These are phyloP conservation scores for Tanacetum coccineum DNA, from an alignment of 129 eudicot species.

Conservation along the genomic window DNA sequence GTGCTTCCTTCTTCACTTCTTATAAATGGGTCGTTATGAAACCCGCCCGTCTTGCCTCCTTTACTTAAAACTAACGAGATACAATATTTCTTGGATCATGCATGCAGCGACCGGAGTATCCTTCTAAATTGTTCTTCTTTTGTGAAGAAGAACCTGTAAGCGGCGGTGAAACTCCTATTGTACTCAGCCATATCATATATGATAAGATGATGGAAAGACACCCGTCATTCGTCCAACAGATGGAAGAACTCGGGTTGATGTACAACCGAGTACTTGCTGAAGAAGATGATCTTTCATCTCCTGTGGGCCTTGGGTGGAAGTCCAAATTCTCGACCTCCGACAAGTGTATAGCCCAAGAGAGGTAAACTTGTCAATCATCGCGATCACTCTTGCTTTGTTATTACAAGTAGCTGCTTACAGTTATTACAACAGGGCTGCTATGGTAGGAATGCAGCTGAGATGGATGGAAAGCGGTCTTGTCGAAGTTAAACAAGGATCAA, in stretches of 20 bases:
- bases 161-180: slow-evolving; percentile 7
- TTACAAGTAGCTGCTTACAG: no score
- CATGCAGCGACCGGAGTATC: slow-evolving; percentile 1
- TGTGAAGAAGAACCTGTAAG: no score
- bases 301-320: slow-evolving; percentile 6
- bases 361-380: no score
- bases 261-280: slow-evolving; percentile 1
- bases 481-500: slow-evolving; percentile 8
- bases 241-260: slow-evolving; percentile 61
- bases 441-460: slow-evolving; percentile 8
- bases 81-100: no score
- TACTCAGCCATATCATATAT: slow-evolving; percentile 35
- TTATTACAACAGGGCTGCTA: slow-evolving; percentile 21
- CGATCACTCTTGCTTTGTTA: no score
- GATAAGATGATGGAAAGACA: slow-evolving; percentile 51
- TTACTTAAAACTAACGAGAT: no score
- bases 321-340: slow-evolving; percentile 10
- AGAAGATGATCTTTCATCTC: slow-evolving; percentile 16
- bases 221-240: slow-evolving; percentile 49
- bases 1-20: no score
- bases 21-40: no score
- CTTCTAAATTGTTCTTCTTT: slow-evolving; percentile 4
- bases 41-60: no score
- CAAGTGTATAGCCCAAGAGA: neutral
- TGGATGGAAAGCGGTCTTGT: slow-evolving; percentile 20